Evolutionary conservation across 225 moss, liverwort and hornwort species (phyloP).

Genomic region (Pleurozium schreberi): DNA sequence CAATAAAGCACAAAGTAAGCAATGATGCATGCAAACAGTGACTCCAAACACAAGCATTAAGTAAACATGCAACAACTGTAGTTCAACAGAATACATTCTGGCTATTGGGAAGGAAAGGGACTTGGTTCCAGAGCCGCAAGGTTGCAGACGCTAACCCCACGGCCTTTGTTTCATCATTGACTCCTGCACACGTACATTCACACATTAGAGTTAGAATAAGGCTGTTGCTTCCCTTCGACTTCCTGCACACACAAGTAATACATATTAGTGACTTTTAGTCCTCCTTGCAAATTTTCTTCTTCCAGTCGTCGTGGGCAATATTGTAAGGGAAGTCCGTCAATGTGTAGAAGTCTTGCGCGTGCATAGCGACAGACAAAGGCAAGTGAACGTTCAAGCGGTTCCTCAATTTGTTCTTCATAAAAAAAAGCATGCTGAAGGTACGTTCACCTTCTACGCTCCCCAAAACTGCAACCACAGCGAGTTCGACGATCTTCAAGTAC

Average conservation of each 20-base stretch:
- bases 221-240: too few relatives aligned
- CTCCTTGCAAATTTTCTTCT: too few relatives aligned
- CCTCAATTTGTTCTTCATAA: not conserved
- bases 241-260: not conserved
- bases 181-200: not conserved
- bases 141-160: not conserved
- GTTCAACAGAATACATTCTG: too few relatives aligned
- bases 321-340: too few relatives aligned
- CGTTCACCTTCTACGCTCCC: not conserved
- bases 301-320: too few relatives aligned
- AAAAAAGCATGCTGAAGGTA: not conserved
- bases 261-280: too few relatives aligned
- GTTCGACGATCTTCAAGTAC: not conserved
- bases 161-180: not conserved
- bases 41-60: fast-evolving
- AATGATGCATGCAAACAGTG: fast-evolving
- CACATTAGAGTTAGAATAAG: not conserved
- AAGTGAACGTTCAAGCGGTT: not conserved
- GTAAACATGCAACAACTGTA: fast-evolving
- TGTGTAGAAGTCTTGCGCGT: too few relatives aligned
- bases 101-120: not conserved
- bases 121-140: not conserved
- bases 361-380: too few relatives aligned
- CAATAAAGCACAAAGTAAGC: not conserved
- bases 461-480: not conserved